A percentile compares a stretch with the other conserved stretches of the same genome.
phyloP scores from a whole-genome alignment of 2,329 filamentous ascomycete species.

The Monosporascus sp. region DNA sequence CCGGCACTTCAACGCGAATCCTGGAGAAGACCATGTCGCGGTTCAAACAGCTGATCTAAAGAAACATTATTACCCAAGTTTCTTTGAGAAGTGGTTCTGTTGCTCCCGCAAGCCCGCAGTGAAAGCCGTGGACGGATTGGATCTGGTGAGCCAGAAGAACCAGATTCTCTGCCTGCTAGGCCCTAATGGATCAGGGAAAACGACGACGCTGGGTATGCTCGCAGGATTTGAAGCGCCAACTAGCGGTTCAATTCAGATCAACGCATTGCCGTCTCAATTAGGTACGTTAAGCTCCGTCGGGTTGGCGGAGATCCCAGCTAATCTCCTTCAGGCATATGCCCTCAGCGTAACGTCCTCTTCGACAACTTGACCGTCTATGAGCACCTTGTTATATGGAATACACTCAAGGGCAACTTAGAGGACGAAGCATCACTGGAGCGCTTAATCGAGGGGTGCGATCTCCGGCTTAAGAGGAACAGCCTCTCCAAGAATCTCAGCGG shows the following conservation, averaged over 20 bases:
- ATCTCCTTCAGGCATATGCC: conserved; percentile 62
- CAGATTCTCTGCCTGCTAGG: conserved; percentile 64
- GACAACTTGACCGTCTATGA: conserved; percentile 66
- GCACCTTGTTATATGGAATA: conserved; percentile 66
- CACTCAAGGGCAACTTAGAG: conserved; percentile 52
- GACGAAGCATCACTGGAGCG: conserved; percentile 41
- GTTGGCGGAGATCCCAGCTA: conserved; percentile 17
- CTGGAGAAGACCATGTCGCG: conserved; percentile 14
- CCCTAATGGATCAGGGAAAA: conserved; percentile 67
- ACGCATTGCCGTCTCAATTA: conserved; percentile 41
- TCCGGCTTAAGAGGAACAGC: conserved; percentile 57
- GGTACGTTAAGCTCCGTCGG: conserved; percentile 34
- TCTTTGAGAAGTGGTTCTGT: conserved; percentile 23
- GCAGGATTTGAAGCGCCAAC: conserved; percentile 59
- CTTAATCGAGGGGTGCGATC: conserved; percentile 59
- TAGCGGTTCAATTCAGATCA: conserved; percentile 53
- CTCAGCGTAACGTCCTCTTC: conserved; percentile 75
- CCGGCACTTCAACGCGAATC: conserved; percentile 15
- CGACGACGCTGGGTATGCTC: conserved; percentile 63
- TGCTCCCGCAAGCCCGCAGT: conserved; percentile 24
- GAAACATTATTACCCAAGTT: conserved; percentile 27
- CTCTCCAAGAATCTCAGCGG: conserved; percentile 62
- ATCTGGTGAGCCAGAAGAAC: conserved; percentile 51
- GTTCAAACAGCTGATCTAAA: conserved; percentile 21
- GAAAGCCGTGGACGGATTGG: conserved; percentile 56